A percentile compares a stretch with the other conserved stretches of the same genome.
Evolutionary conservation across 441 rosid genomes (phyloP).

Genomic region (Pelargonium fulgidum): DNA sequence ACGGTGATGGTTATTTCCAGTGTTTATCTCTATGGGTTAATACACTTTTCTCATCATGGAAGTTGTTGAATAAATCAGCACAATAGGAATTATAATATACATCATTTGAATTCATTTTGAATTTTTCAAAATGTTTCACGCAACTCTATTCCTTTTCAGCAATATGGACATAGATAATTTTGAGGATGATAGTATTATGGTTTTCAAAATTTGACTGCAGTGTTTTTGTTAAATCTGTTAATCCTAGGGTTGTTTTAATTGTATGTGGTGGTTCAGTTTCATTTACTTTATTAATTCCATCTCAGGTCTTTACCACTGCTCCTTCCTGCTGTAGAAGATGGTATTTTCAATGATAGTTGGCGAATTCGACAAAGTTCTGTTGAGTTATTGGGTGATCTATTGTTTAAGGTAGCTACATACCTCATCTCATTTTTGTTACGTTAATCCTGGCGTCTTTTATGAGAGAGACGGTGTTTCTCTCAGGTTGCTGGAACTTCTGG

Average conservation of each 20-base stretch:
- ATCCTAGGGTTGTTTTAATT: not conserved
- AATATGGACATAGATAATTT: not conserved
- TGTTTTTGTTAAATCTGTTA: not conserved
- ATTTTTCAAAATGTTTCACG: not conserved
- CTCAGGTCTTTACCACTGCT: conserved; percentile 92
- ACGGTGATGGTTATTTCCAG: not conserved
- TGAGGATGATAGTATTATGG: not conserved
- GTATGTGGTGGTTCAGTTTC: not conserved
- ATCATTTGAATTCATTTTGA: not conserved
- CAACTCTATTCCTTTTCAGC: not conserved
- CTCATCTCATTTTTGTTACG: not conserved
- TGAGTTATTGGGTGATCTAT: conserved; percentile 90
- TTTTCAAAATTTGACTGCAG: not conserved
- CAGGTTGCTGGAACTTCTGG: conserved; percentile 99
- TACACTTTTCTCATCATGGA: not conserved
- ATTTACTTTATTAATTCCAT: conserved; percentile 15
- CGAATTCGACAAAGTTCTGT: conserved; percentile 99
- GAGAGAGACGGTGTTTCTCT: conserved; percentile 13
- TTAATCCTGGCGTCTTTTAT: conserved; percentile 14
- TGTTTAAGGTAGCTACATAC: conserved; percentile 69
- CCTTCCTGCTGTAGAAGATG: conserved; percentile 99
- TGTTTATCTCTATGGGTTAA: not conserved
- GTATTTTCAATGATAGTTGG: conserved; percentile 97
- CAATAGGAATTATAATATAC: not conserved
- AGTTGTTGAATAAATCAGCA: not conserved